Evolutionary conservation across 345 rosid species (phyloP), one percentile per base, ranked within the genome.

Genomic region (Eucalyptus albens): DNA sequence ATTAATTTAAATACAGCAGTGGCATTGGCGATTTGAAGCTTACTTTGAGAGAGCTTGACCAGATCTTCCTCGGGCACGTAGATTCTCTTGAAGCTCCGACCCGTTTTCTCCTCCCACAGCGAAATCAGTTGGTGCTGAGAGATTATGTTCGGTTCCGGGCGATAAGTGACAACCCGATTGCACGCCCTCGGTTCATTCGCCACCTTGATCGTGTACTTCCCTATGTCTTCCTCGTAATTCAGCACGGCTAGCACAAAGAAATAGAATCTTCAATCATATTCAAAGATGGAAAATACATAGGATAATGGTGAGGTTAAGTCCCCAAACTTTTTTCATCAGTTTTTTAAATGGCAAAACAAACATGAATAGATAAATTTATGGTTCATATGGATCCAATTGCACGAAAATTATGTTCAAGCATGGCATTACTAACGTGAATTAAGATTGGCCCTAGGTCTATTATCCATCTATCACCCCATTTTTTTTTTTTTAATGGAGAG

Each of bases 221-320:
- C 95, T 4, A 93, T 16, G 53, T 93, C 94, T 90, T 91, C 90
- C 89, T 94, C 95, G 13, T 90, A 94, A 55, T 92, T 94, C 9
- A 94, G 16, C 53, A 92, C 92, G 15, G 53, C 96, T 94, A 89
- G 83, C 26, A 44, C 16, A 8, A 27, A 60, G 26, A 56, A 42
- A 37, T 1, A 72, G 8, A 33, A 72, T 67, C 40, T 67, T 31
- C 22, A 31, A 55, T 59, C 7, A 26, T 59, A 55, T 59, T 59
- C 6, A 1, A 26, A 26, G n/a, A 59, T 59, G 62, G 2, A 19
- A 56, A 10, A 33, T 37, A 88, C 19, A 69, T 31, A 31, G 42
- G 42, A 16, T 69, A 31, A 16, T 31, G 42, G 12, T 11, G 11
- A 9, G 24, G 81, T 55, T 31, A 31, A 31, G 24, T 69, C 40